These are phyloP conservation scores for Pseudoscleropodium purum DNA, from an alignment of 225 moss, liverwort and hornwort species.

Conservation along the genomic window DNA sequence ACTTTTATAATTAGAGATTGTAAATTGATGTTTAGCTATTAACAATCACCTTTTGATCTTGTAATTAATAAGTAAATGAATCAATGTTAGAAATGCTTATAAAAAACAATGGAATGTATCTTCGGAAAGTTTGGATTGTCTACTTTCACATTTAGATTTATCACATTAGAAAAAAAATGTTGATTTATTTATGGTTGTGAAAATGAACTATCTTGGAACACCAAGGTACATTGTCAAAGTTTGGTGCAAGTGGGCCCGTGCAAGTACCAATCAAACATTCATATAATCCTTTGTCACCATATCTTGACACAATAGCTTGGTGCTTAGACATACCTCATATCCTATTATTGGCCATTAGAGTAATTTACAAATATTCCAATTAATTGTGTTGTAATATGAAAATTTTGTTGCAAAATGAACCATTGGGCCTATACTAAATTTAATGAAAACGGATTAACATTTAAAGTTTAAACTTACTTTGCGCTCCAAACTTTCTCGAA, in stretches of 20 bases:
- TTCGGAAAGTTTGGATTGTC: neutral
- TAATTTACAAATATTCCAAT: neutral
- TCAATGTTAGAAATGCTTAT: accelerated
- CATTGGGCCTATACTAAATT: no score
- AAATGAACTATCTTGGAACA: neutral
- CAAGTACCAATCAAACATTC: neutral
- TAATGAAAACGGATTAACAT: neutral
- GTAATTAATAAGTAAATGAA: no score
- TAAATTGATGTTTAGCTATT: neutral
- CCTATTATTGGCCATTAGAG: neutral
- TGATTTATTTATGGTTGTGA: neutral
- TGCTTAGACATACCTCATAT: neutral
- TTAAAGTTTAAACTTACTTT: conserved; percentile 12
- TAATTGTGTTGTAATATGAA: neutral
- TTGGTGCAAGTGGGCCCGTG: accelerated
- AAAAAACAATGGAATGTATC: neutral
- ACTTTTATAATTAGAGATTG: neutral
- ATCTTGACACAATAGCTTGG: neutral
- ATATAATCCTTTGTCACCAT: neutral
- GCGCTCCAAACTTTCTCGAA: conserved; percentile 47
- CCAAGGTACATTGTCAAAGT: neutral
- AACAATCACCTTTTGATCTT: neutral
- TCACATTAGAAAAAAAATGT: neutral
- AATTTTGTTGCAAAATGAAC: neutral
- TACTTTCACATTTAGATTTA: neutral